Percentiles rank a stretch among this genome's conserved stretches.
Conservation (phyloP, 345 rosid species). For the Pugionium dolabratum region DNA sequence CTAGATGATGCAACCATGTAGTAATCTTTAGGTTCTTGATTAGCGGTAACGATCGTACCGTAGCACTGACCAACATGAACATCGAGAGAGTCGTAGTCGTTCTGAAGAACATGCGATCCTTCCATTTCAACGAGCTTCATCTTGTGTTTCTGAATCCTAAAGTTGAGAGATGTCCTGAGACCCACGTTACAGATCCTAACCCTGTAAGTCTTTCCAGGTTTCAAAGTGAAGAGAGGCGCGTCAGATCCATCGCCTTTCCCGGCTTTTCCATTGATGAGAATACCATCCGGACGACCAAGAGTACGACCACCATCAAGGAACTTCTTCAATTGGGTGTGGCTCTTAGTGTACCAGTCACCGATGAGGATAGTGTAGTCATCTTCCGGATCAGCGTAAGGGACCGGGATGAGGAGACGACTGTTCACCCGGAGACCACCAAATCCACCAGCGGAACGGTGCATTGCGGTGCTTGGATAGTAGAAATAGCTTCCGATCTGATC, state of each 20-base stretch:
- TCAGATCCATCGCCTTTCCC: conserved; percentile 44
- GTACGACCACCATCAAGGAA: conserved; percentile 56
- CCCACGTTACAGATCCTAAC: conserved; percentile 70
- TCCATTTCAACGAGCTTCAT: conserved; percentile 74
- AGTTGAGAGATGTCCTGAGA: conserved; percentile 56
- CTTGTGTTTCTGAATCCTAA: conserved; percentile 62
- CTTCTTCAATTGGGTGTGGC: conserved; percentile 47
- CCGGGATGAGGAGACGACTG: conserved; percentile 69
- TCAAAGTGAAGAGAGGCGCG: conserved; percentile 58
- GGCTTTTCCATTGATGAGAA: conserved; percentile 60
- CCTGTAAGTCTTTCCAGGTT: conserved; percentile 61
- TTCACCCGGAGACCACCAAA: conserved; percentile 73
- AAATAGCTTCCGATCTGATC: conserved; percentile 85
- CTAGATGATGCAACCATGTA: conserved; percentile 64
- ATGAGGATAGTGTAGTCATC: conserved; percentile 70
- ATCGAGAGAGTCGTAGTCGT: conserved; percentile 63
- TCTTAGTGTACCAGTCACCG: conserved; percentile 65
- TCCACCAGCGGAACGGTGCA: conserved; percentile 63
- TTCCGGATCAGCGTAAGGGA: conserved; percentile 64
- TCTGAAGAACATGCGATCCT: conserved; percentile 69
- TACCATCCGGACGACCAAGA: conserved; percentile 57
- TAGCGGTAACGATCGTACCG: conserved; percentile 52
- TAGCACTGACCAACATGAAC: conserved; percentile 68
- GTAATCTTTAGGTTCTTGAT: conserved; percentile 58
- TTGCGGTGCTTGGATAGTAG: conserved; percentile 55